phyloP scores from a whole-genome alignment of 2,329 filamentous ascomycete genomes.

The Didymella pomorum region DNA sequence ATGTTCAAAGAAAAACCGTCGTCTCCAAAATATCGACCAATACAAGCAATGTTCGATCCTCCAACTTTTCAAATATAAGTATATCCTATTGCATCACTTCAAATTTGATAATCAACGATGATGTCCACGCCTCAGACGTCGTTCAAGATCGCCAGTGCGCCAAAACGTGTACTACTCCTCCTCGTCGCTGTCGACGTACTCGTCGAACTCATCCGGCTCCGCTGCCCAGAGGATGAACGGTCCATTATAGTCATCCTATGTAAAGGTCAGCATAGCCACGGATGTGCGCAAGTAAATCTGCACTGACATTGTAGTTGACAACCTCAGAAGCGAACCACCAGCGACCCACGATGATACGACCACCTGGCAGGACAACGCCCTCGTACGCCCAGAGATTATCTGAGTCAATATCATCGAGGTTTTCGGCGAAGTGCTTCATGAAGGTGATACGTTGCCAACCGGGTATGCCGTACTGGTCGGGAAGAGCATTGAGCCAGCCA shows the following conservation, averaged over 20 bases:
- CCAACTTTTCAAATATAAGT: neutral
- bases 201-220: constrained; percentile 14
- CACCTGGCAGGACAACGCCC: constrained; percentile 58
- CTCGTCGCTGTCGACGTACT: neutral
- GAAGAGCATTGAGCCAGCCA: constrained; percentile 61
- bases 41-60: neutral
- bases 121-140: neutral
- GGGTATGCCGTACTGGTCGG: constrained; percentile 56
- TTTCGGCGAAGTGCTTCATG: constrained; percentile 59
- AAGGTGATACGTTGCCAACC: constrained; percentile 64
- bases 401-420: constrained; percentile 38
- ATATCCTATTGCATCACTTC: neutral
- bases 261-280: constrained; percentile 16
- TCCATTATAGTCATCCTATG: constrained; percentile 33
- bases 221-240: constrained; percentile 51
- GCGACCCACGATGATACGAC: constrained; percentile 56
- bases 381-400: constrained; percentile 59
- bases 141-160: neutral
- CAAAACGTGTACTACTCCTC: constrained; percentile 4
- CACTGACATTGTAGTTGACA: constrained; percentile 32
- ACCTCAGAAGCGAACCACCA: constrained; percentile 54
- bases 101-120: neutral
- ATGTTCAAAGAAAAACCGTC: too few species aligned
- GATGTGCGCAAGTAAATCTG: neutral
- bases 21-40: neutral